These are phyloP conservation scores for Stenocarpella maydis DNA, from an alignment of 2,329 filamentous ascomycete genomes.

Conservation along the genomic window DNA sequence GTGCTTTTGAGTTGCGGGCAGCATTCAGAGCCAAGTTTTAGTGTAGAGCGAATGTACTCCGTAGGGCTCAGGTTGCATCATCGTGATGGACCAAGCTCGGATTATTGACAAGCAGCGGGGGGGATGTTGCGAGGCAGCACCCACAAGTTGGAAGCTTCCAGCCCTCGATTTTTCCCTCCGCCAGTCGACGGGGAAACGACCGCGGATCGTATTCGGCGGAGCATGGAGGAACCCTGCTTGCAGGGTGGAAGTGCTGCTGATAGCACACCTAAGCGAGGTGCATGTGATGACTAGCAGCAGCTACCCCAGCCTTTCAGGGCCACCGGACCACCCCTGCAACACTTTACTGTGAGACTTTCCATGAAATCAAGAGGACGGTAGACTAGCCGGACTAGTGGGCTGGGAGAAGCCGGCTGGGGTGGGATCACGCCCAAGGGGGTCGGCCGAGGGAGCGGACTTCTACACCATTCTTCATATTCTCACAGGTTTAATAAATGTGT, in stretches of 20 bases:
- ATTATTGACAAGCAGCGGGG: slow-evolving; percentile 10
- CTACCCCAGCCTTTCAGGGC: neutral
- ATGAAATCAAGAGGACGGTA: slow-evolving; percentile 6
- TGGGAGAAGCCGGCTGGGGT: slow-evolving; percentile 3
- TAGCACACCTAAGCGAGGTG: neutral
- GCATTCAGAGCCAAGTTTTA: neutral
- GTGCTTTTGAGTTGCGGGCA: neutral
- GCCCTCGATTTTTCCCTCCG: slow-evolving; percentile 22
- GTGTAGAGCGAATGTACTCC: neutral
- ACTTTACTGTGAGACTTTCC: neutral
- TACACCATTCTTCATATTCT: neutral
- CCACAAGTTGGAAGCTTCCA: slow-evolving; percentile 19
- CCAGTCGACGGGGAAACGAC: slow-evolving; percentile 28
- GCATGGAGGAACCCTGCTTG: neutral
- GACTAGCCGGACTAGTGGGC: neutral
- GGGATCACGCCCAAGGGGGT: neutral
- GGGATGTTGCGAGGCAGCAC: neutral
- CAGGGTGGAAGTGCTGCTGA: neutral
- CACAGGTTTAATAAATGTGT: too few species aligned
- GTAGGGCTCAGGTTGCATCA: slow-evolving; percentile 7
- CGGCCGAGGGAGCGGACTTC: neutral
- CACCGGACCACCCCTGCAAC: neutral
- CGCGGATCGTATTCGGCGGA: slow-evolving; percentile 15
- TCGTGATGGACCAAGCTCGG: neutral
- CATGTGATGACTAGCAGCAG: neutral